Evolutionary conservation across 805 yeast genomes (phyloP), one percentile per base, ranked within the genome.

Genomic region (Monosporozyma siamensis): DNA sequence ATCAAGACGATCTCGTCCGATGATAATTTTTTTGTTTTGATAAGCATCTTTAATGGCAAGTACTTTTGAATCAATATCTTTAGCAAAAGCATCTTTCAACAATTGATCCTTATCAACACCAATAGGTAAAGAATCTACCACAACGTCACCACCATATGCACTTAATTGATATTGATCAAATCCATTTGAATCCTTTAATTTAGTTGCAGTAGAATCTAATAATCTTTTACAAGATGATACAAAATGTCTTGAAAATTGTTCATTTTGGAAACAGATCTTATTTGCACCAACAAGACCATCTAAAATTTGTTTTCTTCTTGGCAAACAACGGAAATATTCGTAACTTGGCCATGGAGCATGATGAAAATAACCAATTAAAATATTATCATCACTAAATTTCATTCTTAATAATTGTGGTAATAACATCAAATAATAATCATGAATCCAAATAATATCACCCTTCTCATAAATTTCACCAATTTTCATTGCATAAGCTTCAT

Each of bases 321-420:
- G 80, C 27, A 94, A 64, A 51, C 95, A 84, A 48, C 97, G 74
- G 66, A 92, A 87, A 61, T 89, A 88, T 63, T 92, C 99, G 14
- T 88, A 80, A 21, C 95, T 80, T 10, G 97, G 96, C 72, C 90
- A 89, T n/a, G 97, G 95, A 3, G 86, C 75, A 61, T 89, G 96
- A 50, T 89, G 64, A 62, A 76, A 88, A 41, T 84, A 76, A 11
- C 90, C 92, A 49, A 89, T 82, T 47, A 69, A 69, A 5, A 85
- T 83, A 44, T 80, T 75, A 2, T 42, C 36, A 23, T 50, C 50
- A 29, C 47, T 52, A 39, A 82, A 69, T 54, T 75, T 77, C 82
- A 81, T 79, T 50, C 95, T 72, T 49, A 89, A 65, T 61, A 89
- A 70, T 56, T 82, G 92, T 2, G 97, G 97, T 44, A 89, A 67